Evolutionary conservation across 2,329 filamentous ascomycete species (phyloP).

Genomic region (Colletotrichum sp.): DNA sequence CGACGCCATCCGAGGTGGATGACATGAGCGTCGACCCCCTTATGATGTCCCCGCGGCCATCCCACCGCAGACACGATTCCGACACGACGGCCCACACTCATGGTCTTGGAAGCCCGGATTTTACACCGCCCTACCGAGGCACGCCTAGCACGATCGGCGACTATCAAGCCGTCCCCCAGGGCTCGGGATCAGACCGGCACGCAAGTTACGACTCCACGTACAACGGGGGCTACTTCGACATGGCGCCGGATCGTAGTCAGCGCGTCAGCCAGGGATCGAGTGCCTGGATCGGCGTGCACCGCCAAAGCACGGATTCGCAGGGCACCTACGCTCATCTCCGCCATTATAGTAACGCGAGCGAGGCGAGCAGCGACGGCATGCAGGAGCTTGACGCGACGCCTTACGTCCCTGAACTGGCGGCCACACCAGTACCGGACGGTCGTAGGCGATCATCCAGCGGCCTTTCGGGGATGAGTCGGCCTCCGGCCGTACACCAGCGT

Average conservation of each 20-base stretch:
- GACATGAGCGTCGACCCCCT: constrained; percentile 47
- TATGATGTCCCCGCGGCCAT: constrained; percentile 33
- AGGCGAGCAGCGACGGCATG: constrained; percentile 40
- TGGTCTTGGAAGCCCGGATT: constrained; percentile 25
- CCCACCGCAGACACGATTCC: constrained; percentile 13
- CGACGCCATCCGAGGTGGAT: constrained; percentile 49
- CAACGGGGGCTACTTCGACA: constrained; percentile 34
- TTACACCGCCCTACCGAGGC: constrained; percentile 16
- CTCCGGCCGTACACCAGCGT: constrained; percentile 28
- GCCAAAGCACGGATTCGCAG: constrained; percentile 44
- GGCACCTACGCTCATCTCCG: constrained; percentile 41
- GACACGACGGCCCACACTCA: constrained; percentile 5
- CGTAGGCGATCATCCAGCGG: constrained; percentile 33
- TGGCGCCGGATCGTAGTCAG: constrained; percentile 20
- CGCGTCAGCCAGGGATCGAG: constrained; percentile 25
- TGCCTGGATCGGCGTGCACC: constrained; percentile 25
- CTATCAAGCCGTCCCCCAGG: constrained; percentile 19
- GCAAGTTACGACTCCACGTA: constrained; percentile 32
- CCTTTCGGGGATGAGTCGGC: constrained; percentile 21
- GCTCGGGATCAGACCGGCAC: constrained; percentile 28
- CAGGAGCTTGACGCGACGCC: constrained; percentile 43
- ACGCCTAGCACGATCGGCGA: constrained; percentile 11
- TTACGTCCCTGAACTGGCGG: constrained; percentile 42
- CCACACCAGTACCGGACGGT: constrained; percentile 29
- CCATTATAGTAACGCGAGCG: constrained; percentile 49